phyloP scores from a whole-genome alignment of 768 basidiomycete genomes.

The Leccinum uliginosum region DNA sequence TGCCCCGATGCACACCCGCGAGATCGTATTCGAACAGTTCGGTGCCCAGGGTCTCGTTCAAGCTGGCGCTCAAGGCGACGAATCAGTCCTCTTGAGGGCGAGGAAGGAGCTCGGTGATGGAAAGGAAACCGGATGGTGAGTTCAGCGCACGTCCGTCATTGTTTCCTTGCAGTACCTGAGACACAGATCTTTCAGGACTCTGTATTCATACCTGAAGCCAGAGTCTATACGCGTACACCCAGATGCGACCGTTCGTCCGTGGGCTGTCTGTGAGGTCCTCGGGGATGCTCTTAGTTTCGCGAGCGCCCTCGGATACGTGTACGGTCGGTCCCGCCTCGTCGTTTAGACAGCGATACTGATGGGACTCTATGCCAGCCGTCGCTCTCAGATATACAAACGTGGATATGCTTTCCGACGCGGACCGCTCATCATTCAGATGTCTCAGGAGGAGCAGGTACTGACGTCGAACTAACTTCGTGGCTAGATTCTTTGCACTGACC shows the following conservation, averaged over 20 bases:
- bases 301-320: constrained; percentile 75
- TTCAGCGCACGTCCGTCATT: constrained; percentile 3
- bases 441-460: constrained; percentile 75
- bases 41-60: constrained; percentile 64
- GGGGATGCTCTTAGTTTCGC: constrained; percentile 82
- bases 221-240: constrained; percentile 81
- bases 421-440: constrained; percentile 70
- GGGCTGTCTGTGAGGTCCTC: constrained; percentile 73
- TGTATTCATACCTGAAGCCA: constrained; percentile 80
- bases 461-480: constrained; percentile 1
- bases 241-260: constrained; percentile 82
- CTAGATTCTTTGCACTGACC: constrained; percentile 4
- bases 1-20: constrained; percentile 65
- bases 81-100: constrained; percentile 68
- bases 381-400: constrained; percentile 76
- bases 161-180: background rate
- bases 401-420: constrained; percentile 77
- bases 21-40: constrained; percentile 78
- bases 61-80: constrained; percentile 39
- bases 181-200: constrained; percentile 42
- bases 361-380: constrained; percentile 40
- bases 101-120: constrained; percentile 66
- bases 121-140: constrained; percentile 58
- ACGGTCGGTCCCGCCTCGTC: constrained; percentile 23
- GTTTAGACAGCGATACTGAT: constrained; percentile 1